Base-by-base conservation (phyloP, 352 stramenopile genomes). In the Phytophthora tentaculata region DNA sequence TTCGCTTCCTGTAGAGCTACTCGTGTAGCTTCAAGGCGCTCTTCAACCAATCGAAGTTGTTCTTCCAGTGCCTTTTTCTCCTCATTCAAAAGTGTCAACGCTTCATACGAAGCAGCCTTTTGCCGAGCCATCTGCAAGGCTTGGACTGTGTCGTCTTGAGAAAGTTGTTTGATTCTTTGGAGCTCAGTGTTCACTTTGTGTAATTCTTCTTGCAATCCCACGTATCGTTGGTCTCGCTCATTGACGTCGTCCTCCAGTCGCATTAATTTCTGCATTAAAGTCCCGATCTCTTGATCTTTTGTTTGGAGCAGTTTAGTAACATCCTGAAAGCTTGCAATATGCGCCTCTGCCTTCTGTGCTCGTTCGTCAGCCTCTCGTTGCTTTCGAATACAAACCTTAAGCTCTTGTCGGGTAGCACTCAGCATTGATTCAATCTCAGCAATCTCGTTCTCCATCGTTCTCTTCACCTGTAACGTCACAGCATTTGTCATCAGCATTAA, bases 91-190 rank as follows among this genome's bases (percentile, higher is more conserved):
- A 92, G 53, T 10, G 68, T 64, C 13, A 92, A 53, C 13, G 84
- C 84, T 55, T 92, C 84, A 24, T 92, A 74, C 0, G 69, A 88
- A 2, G 73, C 80, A 24, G 79, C 72, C 37, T 88, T 91, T 59
- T 90, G 75, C 10, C 84, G 56, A 19, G 75, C 82, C n/a, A 89
- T 78, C 48, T 92, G 84, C 10, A 92, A 74, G 14, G 77, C 82
- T 64, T 87, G 82, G 4, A 92, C 84, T n/a, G 82, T 92, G 9
- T 92, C 84, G 35, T 92, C 84, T 16, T 92, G 74, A 7, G 84
- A 92, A 6, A 89, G 67, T 41, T 86, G 74, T 22, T 79, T 76
- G 13, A 79, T 26, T 13, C 49, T 61, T 43, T 85, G 61, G 0
- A 88, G 35, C 43, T 88, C 76, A 0, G 16, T 50, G 9, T 73